Evolutionary conservation across 2,329 filamentous ascomycete genomes (phyloP).

Genomic region (Cladophialophora yegresii): DNA sequence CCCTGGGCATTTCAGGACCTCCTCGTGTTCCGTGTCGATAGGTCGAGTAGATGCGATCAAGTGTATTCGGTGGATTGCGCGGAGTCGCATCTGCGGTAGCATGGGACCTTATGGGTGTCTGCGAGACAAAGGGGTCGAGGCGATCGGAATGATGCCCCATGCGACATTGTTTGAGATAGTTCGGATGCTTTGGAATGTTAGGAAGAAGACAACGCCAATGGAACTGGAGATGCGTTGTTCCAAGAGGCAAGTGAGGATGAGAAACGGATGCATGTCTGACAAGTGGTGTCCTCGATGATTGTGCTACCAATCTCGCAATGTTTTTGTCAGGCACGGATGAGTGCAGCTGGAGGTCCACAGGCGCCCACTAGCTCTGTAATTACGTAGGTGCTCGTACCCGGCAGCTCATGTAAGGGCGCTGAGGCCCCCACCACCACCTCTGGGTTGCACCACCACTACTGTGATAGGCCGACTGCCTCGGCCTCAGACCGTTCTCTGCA

Average conservation of each 20-base stretch:
- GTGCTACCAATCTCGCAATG: background rate
- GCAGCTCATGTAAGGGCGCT: no score
- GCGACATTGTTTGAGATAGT: conserved; percentile 26
- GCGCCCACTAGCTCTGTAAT: no score
- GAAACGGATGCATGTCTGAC: conserved; percentile 3
- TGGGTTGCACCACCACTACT: no score
- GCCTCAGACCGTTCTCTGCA: background rate
- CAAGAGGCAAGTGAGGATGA: background rate
- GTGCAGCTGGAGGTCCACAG: background rate
- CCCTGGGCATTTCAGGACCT: conserved; percentile 30
- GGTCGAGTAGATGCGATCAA: conserved; percentile 20
- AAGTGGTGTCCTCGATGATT: background rate
- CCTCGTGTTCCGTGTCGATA: conserved; percentile 9
- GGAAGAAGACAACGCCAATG: conserved; percentile 1
- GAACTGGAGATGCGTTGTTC: conserved; percentile 6
- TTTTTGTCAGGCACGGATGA: background rate
- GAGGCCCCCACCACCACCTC: no score
- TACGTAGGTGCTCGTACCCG: no score
- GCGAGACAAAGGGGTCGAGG: conserved; percentile 17
- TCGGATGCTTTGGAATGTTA: conserved; percentile 14
- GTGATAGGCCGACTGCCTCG: background rate
- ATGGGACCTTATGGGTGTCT: conserved; percentile 17
- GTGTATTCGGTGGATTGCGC: conserved; percentile 14
- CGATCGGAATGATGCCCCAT: conserved; percentile 22
- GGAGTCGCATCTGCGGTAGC: conserved; percentile 16